A percentile compares a stretch with the other conserved stretches of the same genome.
These are phyloP conservation scores for Euphorbia schlechtendalii DNA, from an alignment of 441 rosid species.

Conservation along the genomic window DNA sequence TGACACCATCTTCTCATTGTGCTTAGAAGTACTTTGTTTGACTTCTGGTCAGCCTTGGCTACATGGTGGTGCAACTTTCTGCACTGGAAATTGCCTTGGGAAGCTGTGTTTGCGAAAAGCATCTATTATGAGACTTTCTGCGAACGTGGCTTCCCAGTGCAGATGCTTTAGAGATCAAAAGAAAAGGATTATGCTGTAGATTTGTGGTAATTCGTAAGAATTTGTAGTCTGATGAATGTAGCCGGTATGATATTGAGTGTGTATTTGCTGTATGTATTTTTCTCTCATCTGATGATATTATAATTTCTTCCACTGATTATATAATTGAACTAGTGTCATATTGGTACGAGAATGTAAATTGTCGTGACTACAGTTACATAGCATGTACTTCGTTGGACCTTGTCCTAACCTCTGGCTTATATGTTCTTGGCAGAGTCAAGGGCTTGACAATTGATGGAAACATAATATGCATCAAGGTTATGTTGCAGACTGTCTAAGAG, in stretches of 20 bases:
- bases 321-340: neutral
- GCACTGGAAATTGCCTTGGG: no score
- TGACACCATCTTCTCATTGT: no score
- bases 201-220: neutral
- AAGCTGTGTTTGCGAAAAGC: no score
- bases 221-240: neutral
- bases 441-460: constrained; percentile 19
- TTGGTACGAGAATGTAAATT: neutral
- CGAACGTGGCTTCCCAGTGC: no score
- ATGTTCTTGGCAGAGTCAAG: constrained; percentile 28
- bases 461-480: neutral
- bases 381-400: neutral
- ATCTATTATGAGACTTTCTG: no score
- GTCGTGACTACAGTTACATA: neutral
- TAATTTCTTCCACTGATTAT: neutral
- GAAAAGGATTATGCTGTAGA: neutral
- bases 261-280: neutral
- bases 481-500: constrained; percentile 2
- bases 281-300: neutral
- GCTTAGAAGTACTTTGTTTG: no score
- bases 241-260: neutral
- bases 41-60: no score
- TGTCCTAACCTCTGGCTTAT: neutral
- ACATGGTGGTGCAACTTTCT: no score
- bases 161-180: no score